A percentile compares a stretch with the other conserved stretches of the same genome.
Evolutionary conservation across 2,329 filamentous ascomycete genomes (phyloP).

Genomic region (Arthroderma uncinatum): DNA sequence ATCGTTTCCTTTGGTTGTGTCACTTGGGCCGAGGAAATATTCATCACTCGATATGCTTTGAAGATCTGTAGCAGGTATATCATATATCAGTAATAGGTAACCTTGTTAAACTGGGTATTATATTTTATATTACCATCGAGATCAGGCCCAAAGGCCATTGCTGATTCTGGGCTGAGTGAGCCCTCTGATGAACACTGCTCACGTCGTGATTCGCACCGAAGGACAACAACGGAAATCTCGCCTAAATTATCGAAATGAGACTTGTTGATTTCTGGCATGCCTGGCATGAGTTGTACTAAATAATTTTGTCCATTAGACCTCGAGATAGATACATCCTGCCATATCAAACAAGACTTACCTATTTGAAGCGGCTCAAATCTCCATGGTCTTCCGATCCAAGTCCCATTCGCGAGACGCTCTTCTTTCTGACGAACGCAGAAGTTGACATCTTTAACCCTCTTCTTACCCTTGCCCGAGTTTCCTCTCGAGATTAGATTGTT

Average conservation of each 20-base stretch:
- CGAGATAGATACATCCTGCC: background rate
- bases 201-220: constrained; percentile 18
- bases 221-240: constrained; percentile 23
- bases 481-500: constrained; percentile 25
- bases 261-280: constrained; percentile 10
- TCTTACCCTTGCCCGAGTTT: constrained; percentile 15
- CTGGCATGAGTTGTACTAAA: constrained; percentile 7
- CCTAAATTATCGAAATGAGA: constrained; percentile 18
- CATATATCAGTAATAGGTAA: background rate
- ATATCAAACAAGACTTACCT: constrained; percentile 26
- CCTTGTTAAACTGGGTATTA: background rate
- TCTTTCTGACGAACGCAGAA: constrained; percentile 46
- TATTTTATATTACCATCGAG: constrained; percentile 15
- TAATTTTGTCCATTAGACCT: background rate
- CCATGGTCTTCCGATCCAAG: constrained; percentile 44
- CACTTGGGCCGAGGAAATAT: background rate
- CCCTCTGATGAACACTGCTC: constrained; percentile 7
- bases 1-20: background rate
- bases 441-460: constrained; percentile 33
- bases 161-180: constrained; percentile 14
- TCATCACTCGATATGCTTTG: constrained; percentile 4
- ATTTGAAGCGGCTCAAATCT: constrained; percentile 41
- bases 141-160: constrained; percentile 17
- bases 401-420: constrained; percentile 35
- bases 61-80: background rate